Evolutionary conservation across 805 yeast genomes (phyloP).

Genomic region (Candida quercuum): DNA sequence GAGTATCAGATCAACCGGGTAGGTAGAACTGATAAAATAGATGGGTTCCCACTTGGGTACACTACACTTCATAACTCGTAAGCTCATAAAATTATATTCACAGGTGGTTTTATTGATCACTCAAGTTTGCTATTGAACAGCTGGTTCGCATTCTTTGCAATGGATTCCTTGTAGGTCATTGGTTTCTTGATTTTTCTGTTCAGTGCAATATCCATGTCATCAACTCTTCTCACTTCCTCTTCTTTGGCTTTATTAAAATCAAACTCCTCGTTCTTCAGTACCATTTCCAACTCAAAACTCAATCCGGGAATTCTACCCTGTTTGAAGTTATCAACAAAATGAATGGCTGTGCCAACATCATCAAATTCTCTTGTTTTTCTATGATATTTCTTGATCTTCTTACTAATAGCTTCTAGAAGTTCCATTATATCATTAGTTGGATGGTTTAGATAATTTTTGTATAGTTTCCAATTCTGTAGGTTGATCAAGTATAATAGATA

Average conservation of each 20-base stretch:
- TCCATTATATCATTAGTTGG: constrained; percentile 73
- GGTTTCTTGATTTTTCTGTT: constrained; percentile 14
- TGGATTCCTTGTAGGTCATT: constrained; percentile 14
- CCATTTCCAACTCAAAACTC: constrained; percentile 20
- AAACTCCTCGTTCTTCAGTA: constrained; percentile 8
- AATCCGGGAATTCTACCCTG: constrained; percentile 38
- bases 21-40: background rate
- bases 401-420: constrained; percentile 46
- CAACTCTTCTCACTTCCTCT: constrained; percentile 15
- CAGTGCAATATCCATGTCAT: constrained; percentile 18
- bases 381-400: constrained; percentile 28
- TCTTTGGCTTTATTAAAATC: constrained; percentile 10
- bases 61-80: too few species aligned
- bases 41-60: too few species aligned
- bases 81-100: too few species aligned
- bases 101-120: too few species aligned
- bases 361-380: constrained; percentile 34
- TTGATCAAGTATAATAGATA: constrained; percentile 73
- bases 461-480: constrained; percentile 35
- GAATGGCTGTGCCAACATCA: constrained; percentile 56
- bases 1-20: background rate
- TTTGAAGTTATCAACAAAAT: constrained; percentile 58
- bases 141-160: constrained; percentile 21
- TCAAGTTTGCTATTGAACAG: constrained; percentile 11
- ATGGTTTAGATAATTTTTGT: constrained; percentile 36